These are phyloP conservation scores for Alternaria novae-zelandiae DNA, from an alignment of 2,329 filamentous ascomycete genomes.

Conservation along the genomic window DNA sequence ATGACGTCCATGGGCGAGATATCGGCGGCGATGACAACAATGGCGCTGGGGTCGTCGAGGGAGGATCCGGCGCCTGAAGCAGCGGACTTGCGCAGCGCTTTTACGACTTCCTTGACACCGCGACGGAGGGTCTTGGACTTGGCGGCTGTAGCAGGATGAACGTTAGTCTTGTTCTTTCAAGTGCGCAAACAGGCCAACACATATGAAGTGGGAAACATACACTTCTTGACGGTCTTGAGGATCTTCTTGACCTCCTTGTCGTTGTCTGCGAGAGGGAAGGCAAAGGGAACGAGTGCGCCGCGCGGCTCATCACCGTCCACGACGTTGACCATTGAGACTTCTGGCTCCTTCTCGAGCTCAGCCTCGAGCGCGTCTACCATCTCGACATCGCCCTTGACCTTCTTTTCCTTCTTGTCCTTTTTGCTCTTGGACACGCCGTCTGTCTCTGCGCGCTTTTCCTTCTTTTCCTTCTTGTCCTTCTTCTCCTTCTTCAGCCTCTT, in stretches of 20 bases:
- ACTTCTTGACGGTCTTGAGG: slow-evolving; percentile 69
- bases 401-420: slow-evolving; percentile 68
- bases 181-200: slow-evolving; percentile 9
- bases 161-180: not conserved
- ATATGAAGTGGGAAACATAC: slow-evolving; percentile 43
- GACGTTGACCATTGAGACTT: slow-evolving; percentile 57
- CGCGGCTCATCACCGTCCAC: slow-evolving; percentile 49
- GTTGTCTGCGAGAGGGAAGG: slow-evolving; percentile 76
- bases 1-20: slow-evolving; percentile 99
- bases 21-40: slow-evolving; percentile 94
- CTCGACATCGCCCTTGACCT: slow-evolving; percentile 65
- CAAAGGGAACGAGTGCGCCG: slow-evolving; percentile 78
- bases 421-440: slow-evolving; percentile 57
- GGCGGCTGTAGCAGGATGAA: slow-evolving; percentile 68
- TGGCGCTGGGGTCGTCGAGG: slow-evolving; percentile 64
- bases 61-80: slow-evolving; percentile 68
- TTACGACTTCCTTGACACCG: slow-evolving; percentile 98
- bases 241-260: slow-evolving; percentile 74
- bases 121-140: slow-evolving; percentile 96
- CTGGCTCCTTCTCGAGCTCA: slow-evolving; percentile 67
- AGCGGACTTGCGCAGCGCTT: slow-evolving; percentile 90
- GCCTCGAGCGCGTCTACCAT: slow-evolving; percentile 62
- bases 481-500: slow-evolving; percentile 58
- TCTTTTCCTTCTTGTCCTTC: slow-evolving; percentile 66
- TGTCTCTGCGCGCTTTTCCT: slow-evolving; percentile 66